A percentile compares a stretch with the other conserved stretches of the same genome.
phyloP scores from a whole-genome alignment of 2,329 filamentous ascomycete species.

The Botryotinia narcissicola region DNA sequence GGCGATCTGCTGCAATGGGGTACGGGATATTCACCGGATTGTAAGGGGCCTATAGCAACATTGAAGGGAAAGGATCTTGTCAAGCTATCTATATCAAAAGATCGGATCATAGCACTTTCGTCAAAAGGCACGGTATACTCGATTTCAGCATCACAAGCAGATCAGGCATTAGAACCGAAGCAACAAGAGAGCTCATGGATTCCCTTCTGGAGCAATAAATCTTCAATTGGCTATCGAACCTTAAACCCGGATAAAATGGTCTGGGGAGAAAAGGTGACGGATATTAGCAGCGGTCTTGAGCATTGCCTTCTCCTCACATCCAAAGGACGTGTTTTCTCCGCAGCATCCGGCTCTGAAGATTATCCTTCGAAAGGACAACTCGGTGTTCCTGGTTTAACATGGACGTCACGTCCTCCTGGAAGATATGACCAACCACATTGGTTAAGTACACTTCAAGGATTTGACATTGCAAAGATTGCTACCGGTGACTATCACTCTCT shows the following conservation, averaged over 20 bases:
- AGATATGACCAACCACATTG: conserved; percentile 82
- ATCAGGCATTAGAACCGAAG: conserved; percentile 66
- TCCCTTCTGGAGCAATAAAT: conserved; percentile 64
- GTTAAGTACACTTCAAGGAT: conserved; percentile 66
- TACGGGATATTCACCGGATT: conserved; percentile 64
- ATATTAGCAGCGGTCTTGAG: conserved; percentile 76
- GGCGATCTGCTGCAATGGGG: conserved; percentile 95
- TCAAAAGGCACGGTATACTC: conserved; percentile 79
- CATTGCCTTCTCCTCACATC: conserved; percentile 85
- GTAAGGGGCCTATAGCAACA: conserved; percentile 65
- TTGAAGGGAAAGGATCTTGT: conserved; percentile 77
- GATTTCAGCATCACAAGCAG: conserved; percentile 70
- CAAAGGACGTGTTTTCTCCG: conserved; percentile 80
- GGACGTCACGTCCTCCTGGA: conserved; percentile 72
- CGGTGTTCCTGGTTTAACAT: conserved; percentile 79
- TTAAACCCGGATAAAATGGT: conserved; percentile 63
- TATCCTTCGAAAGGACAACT: conserved; percentile 85
- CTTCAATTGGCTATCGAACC: conserved; percentile 67
- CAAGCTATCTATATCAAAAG: conserved; percentile 73
- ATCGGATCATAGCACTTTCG: conserved; percentile 78
- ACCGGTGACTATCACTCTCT: conserved; percentile 85
- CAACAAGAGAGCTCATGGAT: conserved; percentile 64
- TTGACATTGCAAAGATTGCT: conserved; percentile 71
- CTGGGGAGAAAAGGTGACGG: conserved; percentile 69
- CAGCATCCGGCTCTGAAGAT: conserved; percentile 73